Conservation (phyloP, 1,139 yeast species). For the Wickerhamiella infanticola region DNA sequence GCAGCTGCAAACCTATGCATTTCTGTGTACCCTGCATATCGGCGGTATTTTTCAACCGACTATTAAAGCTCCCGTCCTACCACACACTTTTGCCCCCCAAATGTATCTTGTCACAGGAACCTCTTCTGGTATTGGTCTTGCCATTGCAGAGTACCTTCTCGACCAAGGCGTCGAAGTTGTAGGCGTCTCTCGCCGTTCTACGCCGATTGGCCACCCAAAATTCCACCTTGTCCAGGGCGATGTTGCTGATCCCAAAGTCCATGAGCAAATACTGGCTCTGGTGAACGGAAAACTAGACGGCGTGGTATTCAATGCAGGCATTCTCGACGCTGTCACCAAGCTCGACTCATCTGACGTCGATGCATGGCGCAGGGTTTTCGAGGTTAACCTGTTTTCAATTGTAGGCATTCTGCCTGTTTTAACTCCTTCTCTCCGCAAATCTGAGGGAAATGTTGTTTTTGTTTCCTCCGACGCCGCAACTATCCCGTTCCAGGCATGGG, state of each 20-base stretch:
- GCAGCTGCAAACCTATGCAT: no score
- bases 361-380: constrained; percentile 52
- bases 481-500: constrained; percentile 55
- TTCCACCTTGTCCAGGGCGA: constrained; percentile 49
- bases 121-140: constrained; percentile 53
- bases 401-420: constrained; percentile 41
- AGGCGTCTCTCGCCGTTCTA: constrained; percentile 57
- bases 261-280: constrained; percentile 35
- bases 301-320: constrained; percentile 76
- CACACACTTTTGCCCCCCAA: background rate
- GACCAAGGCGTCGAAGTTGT: constrained; percentile 34
- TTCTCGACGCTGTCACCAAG: constrained; percentile 59
- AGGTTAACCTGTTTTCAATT: constrained; percentile 65
- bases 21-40: no score
- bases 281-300: constrained; percentile 52
- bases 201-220: constrained; percentile 22
- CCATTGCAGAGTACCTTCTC: constrained; percentile 45
- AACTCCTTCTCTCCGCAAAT: constrained; percentile 41
- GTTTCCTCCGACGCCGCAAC: constrained; percentile 81
- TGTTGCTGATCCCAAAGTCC: constrained; percentile 32
- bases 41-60: no score
- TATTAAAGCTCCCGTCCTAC: no score
- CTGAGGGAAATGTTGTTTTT: constrained; percentile 48
- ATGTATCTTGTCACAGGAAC: constrained; percentile 17
- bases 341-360: constrained; percentile 31